Conservation (phyloP, 1,139 yeast species). For the Debaryomycetaceae sp. region DNA sequence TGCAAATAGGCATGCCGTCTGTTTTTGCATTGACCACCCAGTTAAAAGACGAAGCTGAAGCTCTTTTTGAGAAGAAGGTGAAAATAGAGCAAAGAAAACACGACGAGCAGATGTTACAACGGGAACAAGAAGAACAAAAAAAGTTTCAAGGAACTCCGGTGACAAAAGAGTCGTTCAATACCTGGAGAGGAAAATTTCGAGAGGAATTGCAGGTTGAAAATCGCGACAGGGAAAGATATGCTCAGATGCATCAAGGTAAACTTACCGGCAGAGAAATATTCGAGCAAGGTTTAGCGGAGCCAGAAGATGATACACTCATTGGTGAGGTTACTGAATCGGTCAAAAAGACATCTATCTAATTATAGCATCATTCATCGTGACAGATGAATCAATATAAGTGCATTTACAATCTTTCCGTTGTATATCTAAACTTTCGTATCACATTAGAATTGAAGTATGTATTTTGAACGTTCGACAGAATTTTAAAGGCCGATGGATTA, state of each 20-base stretch:
- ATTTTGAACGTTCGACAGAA: no score
- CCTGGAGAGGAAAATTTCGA: slow-evolving; percentile 70
- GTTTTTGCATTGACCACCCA: slow-evolving; percentile 74
- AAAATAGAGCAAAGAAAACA: slow-evolving; percentile 52
- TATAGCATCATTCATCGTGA: neutral
- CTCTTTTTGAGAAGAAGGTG: slow-evolving; percentile 54
- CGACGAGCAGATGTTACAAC: slow-evolving; percentile 54
- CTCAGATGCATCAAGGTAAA: slow-evolving; percentile 66
- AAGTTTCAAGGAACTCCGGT: slow-evolving; percentile 80
- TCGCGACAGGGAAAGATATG: slow-evolving; percentile 48
- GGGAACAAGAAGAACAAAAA: slow-evolving; percentile 66
- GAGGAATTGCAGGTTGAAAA: slow-evolving; percentile 53
- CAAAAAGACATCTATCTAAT: slow-evolving; percentile 3
- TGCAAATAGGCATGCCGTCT: slow-evolving; percentile 84
- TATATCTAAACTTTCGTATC: no score
- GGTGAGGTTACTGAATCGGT: slow-evolving; percentile 24
- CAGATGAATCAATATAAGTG: no score
- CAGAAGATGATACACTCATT: slow-evolving; percentile 42
- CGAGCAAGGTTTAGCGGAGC: slow-evolving; percentile 80
- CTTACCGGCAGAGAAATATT: slow-evolving; percentile 86
- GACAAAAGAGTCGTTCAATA: slow-evolving; percentile 63
- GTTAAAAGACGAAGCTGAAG: slow-evolving; percentile 78
- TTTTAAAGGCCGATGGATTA: no score
- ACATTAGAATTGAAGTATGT: no score
- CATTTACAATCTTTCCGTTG: no score